Evolutionary conservation across 352 stramenopile genomes (phyloP).

Genomic region (Phytophthora hybrid): DNA sequence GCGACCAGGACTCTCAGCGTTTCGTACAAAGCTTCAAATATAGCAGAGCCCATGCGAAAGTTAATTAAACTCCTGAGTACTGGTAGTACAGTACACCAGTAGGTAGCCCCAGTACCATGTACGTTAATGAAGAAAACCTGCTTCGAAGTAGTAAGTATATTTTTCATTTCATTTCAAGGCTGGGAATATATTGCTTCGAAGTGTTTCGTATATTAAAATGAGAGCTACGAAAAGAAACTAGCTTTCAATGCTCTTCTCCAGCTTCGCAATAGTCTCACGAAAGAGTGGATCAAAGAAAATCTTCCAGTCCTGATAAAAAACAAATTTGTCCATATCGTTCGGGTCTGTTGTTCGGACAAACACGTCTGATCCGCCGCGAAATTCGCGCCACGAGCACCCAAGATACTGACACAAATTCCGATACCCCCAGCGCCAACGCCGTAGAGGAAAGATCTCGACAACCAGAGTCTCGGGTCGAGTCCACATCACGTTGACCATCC

Average conservation of each 20-base stretch:
- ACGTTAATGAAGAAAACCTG: no score
- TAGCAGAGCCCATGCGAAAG: no score
- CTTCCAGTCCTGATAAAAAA: constrained; percentile 45
- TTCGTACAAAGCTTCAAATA: no score
- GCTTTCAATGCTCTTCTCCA: not conserved
- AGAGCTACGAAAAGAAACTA: no score
- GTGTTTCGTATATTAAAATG: no score
- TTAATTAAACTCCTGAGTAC: no score
- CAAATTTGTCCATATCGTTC: constrained; percentile 54
- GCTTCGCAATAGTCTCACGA: not conserved
- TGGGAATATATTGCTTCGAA: no score
- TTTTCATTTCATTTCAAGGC: no score
- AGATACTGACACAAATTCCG: constrained; percentile 71
- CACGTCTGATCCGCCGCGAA: constrained; percentile 36
- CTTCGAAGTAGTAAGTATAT: no score
- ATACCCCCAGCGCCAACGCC: constrained; percentile 55
- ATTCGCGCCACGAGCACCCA: constrained; percentile 59
- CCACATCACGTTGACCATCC: constrained; percentile 72
- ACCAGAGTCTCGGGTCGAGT: constrained; percentile 49
- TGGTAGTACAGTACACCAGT: no score
- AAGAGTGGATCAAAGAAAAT: constrained; percentile 56
- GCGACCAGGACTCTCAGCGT: no score
- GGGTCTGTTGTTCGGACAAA: constrained; percentile 25
- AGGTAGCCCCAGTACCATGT: no score
- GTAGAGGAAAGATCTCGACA: constrained; percentile 68